These are phyloP conservation scores for Macrocybe gigantea DNA, from an alignment of 768 basidiomycete species.

Conservation along the genomic window DNA sequence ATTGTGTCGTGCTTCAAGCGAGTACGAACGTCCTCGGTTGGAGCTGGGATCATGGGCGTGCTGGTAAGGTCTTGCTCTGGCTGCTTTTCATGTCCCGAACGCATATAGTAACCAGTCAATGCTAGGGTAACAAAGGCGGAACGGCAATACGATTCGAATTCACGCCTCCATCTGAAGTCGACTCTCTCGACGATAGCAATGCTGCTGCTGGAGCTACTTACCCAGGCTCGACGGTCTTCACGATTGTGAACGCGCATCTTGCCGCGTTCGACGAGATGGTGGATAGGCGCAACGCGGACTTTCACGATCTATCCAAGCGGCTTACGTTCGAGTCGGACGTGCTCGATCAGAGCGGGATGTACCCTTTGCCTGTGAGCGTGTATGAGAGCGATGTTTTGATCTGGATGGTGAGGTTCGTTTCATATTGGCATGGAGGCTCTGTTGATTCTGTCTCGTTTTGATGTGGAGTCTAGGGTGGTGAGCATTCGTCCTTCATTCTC, in stretches of 20 bases:
- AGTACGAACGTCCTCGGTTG: conserved; percentile 46
- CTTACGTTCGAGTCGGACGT: conserved; percentile 41
- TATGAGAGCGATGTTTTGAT: conserved; percentile 69
- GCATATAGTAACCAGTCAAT: background rate
- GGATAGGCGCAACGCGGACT: conserved; percentile 70
- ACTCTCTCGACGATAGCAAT: background rate
- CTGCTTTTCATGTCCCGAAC: background rate
- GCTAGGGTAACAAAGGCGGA: conserved; percentile 81
- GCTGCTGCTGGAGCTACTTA: conserved; percentile 6
- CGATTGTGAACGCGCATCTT: conserved; percentile 79
- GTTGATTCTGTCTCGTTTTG: background rate
- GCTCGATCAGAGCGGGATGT: conserved; percentile 8
- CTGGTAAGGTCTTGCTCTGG: conserved; percentile 43
- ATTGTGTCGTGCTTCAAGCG: conserved; percentile 47
- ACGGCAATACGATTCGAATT: conserved; percentile 60
- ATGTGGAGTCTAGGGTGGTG: conserved; percentile 37
- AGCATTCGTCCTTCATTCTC: too few species aligned
- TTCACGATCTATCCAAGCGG: conserved; percentile 59
- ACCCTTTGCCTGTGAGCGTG: conserved; percentile 20
- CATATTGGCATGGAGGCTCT: background rate
- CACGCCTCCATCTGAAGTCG: conserved; percentile 28
- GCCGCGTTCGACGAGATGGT: conserved; percentile 80
- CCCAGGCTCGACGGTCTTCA: conserved; percentile 44
- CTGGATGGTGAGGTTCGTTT: conserved; percentile 55
- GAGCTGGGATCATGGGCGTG: conserved; percentile 71